phyloP scores from a whole-genome alignment of 164 flowering plant species.

The Platanus orientalis region DNA sequence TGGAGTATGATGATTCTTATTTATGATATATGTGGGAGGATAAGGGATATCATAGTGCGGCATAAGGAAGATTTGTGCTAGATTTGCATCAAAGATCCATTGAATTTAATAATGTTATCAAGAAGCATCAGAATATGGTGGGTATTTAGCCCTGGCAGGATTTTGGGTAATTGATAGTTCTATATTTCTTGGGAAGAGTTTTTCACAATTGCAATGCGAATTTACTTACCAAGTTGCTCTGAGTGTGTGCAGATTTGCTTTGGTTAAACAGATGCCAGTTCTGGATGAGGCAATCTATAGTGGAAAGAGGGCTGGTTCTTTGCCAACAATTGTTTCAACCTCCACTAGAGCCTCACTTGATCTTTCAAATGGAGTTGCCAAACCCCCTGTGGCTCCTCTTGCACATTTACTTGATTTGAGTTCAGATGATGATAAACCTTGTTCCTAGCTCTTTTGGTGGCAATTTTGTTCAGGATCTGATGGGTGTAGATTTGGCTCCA shows the following conservation, averaged over 20 bases:
- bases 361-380: constrained; percentile 87
- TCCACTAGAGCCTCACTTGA: constrained; percentile 49
- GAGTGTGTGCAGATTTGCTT: constrained; percentile 50
- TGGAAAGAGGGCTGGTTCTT: constrained; percentile 72
- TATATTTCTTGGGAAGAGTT: constrained; percentile 3
- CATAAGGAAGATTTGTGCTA: constrained; percentile 78
- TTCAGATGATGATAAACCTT: constrained; percentile 79
- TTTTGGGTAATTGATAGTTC: neutral
- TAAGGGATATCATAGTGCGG: constrained; percentile 52
- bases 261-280: constrained; percentile 96
- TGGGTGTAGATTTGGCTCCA: constrained; percentile 66
- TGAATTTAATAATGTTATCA: constrained; percentile 78
- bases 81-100: constrained; percentile 97
- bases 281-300: constrained; percentile 86
- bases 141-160: neutral
- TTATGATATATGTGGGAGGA: constrained; percentile 51
- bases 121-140: constrained; percentile 92
- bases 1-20: neutral
- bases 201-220: neutral
- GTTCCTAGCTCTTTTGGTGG: constrained; percentile 73
- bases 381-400: constrained; percentile 72
- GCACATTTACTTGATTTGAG: constrained; percentile 84
- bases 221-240: constrained; percentile 11
- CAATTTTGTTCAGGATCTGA: constrained; percentile 88
- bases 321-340: constrained; percentile 50